Evolutionary conservation across 1,139 yeast species (phyloP), one percentile per base, ranked within the genome.

Genomic region (Kodamaea suecica): DNA sequence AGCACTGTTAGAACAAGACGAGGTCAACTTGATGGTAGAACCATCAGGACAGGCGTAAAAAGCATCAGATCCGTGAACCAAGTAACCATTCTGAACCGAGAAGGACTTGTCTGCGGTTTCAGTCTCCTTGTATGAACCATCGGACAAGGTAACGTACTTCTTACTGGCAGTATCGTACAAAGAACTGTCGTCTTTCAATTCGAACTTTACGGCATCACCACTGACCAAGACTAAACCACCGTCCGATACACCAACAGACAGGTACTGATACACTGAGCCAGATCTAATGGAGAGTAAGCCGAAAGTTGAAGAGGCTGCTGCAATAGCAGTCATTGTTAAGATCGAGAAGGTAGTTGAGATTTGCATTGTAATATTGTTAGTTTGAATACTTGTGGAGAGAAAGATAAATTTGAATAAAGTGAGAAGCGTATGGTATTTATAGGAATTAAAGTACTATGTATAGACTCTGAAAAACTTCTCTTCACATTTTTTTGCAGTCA

Each of bases 231-330:
- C 31, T 14, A 37, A 30, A 14, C 28, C 31, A 15, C 34, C 39
- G 29, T 34, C 27, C n/a, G 27, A 13, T 25, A 31, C 23, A 19
- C 29, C 17, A 17, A 30, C 21, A 7, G 23, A 12, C 27, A 11
- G 16, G 12, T 34, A 12, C 16, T 24, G 26, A 34, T 34, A 37
- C 7, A 27, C 30, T 15, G 40, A 29, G 10, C 38, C 38, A 3
- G 40, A 30, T 16, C 31, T 34, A 23, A 39, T 34, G 15, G 36
- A 23, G 10, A 39, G 28, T 6, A 39, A 21, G 3, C 26, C n/a
- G 4, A 29, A 49, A n/a, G 47, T 37, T 32, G 43, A 43, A 14
- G 55, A 54, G 23, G 62, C 61, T 23, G 50, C 36, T 17, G 59
- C 61, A 29, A 52, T 34, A 31, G 61, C 45, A 37, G 47, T 40